Percentiles rank a stretch among this genome's conserved stretches.
These are phyloP conservation scores for Pueraria montana DNA, from an alignment of 306 rosid species.

Conservation along the genomic window DNA sequence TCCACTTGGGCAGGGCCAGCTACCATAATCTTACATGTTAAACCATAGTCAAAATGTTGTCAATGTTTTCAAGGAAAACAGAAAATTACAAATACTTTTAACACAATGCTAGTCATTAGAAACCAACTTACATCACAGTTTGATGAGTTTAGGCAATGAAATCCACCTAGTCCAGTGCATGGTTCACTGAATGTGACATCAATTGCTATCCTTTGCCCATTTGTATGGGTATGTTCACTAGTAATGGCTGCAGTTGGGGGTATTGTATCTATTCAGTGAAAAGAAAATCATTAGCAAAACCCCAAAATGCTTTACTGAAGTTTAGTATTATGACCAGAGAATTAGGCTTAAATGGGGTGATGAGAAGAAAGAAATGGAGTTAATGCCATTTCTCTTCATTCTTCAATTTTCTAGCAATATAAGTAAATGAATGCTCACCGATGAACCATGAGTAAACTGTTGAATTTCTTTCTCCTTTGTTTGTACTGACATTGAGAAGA, in stretches of 20 bases:
- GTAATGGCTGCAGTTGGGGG: slow-evolving; percentile 71
- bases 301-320: not conserved
- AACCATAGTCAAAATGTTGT: slow-evolving; percentile 27
- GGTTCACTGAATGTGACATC: slow-evolving; percentile 66
- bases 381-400: slow-evolving; percentile 6
- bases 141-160: slow-evolving; percentile 66
- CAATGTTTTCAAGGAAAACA: not conserved
- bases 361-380: slow-evolving; percentile 1
- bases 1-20: slow-evolving; percentile 60
- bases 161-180: slow-evolving; percentile 68
- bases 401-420: not conserved
- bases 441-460: slow-evolving; percentile 74
- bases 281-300: slow-evolving; percentile 3
- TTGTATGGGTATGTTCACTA: slow-evolving; percentile 57
- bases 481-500: slow-evolving; percentile 61
- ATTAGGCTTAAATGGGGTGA: not conserved
- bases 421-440: slow-evolving; percentile 54
- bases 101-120: slow-evolving; percentile 9
- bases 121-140: slow-evolving; percentile 69
- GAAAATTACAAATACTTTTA: not conserved
- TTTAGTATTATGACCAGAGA: slow-evolving; percentile 5
- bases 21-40: slow-evolving; percentile 54
- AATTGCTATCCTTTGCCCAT: slow-evolving; percentile 56
- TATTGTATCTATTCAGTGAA: slow-evolving; percentile 57
- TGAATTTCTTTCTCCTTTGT: slow-evolving; percentile 57